phyloP scores from a whole-genome alignment of 306 rosid species.

The Luffa aegyptiaca region DNA sequence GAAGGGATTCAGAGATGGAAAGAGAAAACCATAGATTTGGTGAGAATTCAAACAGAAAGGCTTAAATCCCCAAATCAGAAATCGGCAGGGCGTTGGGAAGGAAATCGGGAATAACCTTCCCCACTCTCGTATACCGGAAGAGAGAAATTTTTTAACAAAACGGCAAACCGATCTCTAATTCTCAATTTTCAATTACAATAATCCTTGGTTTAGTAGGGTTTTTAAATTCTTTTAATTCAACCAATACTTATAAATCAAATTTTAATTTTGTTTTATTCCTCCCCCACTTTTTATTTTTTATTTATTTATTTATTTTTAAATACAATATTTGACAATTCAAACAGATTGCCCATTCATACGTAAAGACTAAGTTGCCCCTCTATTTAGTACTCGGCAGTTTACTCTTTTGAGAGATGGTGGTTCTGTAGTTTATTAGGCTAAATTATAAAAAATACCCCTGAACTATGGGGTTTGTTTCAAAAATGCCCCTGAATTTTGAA shows the following conservation, averaged over 20 bases:
- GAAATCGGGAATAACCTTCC: not conserved
- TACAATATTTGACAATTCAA: not conserved
- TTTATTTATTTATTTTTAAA: no score
- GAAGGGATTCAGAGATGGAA: not conserved
- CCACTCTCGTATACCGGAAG: not conserved
- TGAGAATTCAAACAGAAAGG: not conserved
- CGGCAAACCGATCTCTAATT: not conserved
- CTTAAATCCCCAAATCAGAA: slow-evolving; percentile 2
- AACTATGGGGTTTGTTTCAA: no score
- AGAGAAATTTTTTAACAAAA: not conserved
- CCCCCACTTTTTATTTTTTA: no score
- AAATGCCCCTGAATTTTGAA: no score
- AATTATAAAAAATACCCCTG: no score
- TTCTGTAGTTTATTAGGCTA: no score
- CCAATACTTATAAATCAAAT: not conserved
- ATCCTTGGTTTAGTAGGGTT: not conserved
- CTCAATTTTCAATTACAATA: not conserved
- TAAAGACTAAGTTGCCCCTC: not conserved
- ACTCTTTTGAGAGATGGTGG: no score
- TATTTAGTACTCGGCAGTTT: no score
- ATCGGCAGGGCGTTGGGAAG: not conserved
- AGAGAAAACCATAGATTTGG: not conserved
- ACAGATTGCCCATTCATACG: not conserved
- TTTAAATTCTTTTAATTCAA: not conserved
- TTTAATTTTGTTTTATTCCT: no score